These are phyloP conservation scores for Paecilomyces formosus DNA, from an alignment of 2,329 filamentous ascomycete genomes.

Conservation along the genomic window DNA sequence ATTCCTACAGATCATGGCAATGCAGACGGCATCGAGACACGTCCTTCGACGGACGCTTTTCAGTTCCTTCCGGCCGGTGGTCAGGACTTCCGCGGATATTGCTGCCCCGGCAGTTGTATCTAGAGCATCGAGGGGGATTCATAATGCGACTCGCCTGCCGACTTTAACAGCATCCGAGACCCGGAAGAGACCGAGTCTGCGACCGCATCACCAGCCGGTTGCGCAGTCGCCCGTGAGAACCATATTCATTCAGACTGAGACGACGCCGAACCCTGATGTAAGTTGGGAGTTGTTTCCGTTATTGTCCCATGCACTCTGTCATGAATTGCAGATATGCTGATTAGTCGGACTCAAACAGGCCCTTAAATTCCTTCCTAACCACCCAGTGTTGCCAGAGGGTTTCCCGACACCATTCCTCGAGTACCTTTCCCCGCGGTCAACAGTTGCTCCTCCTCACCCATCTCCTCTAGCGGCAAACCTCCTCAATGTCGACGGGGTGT, in stretches of 20 bases:
- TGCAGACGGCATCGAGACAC: constrained; percentile 22
- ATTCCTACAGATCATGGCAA: constrained; percentile 19
- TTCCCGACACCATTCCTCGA: constrained; percentile 76
- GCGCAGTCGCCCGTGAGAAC: constrained; percentile 48
- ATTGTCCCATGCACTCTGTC: no score
- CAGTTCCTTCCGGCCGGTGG: constrained; percentile 12
- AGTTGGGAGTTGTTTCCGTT: constrained; percentile 12
- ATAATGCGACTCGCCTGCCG: constrained; percentile 38
- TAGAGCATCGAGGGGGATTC: constrained; percentile 29
- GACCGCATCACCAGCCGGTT: constrained; percentile 32
- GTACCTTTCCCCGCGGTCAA: constrained; percentile 82
- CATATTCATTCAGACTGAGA: constrained; percentile 97
- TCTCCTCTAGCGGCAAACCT: constrained; percentile 86
- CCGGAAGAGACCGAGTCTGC: constrained; percentile 39
- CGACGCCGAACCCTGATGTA: constrained; percentile 87
- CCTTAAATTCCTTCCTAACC: constrained; percentile 92
- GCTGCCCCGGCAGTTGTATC: constrained; percentile 17
- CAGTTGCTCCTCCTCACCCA: constrained; percentile 78
- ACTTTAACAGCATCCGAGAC: constrained; percentile 42
- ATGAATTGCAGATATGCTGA: neutral
- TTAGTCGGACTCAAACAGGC: constrained; percentile 34
- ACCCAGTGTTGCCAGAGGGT: constrained; percentile 68
- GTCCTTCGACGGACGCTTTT: constrained; percentile 24
- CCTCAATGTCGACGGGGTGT: constrained; percentile 91
- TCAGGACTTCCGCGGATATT: constrained; percentile 13